Evolutionary conservation across 805 yeast genomes (phyloP).

Genomic region (Ogataea methylovora): DNA sequence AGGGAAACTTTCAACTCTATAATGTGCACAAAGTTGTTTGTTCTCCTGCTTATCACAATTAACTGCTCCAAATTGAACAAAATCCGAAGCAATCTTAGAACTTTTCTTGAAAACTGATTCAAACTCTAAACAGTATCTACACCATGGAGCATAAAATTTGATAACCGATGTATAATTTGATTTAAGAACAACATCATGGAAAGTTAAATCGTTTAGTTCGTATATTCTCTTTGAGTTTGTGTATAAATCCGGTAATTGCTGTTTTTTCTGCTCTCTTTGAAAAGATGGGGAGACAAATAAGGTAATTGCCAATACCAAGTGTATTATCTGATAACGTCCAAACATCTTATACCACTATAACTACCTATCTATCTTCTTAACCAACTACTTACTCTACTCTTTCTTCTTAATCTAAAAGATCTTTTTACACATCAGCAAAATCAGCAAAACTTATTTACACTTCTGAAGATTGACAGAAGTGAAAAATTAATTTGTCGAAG

Average conservation of each 20-base stretch:
- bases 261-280: not conserved
- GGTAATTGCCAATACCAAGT: too few relatives aligned
- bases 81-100: conserved; percentile 49
- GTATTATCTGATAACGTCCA: too few relatives aligned
- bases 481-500: too few relatives aligned
- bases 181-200: conserved; percentile 55
- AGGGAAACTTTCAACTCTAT: conserved; percentile 74
- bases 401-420: too few relatives aligned
- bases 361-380: too few relatives aligned
- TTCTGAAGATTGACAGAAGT: too few relatives aligned
- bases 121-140: conserved; percentile 83
- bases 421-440: too few relatives aligned
- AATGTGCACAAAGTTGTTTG: conserved; percentile 58
- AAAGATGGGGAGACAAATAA: too few relatives aligned
- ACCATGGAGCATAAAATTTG: conserved; percentile 96
- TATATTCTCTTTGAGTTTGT: conserved; percentile 15
- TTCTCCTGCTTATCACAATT: conserved; percentile 74
- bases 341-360: too few relatives aligned
- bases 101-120: conserved; percentile 57
- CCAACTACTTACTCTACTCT: too few relatives aligned
- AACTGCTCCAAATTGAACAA: conserved; percentile 69
- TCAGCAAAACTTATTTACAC: too few relatives aligned
- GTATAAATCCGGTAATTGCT: conserved; percentile 12
- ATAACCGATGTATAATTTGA: conserved; percentile 77
- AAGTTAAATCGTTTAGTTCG: conserved; percentile 43